Conservation (phyloP, 352 stramenopile genomes). For the Pythium utonaiense region DNA sequence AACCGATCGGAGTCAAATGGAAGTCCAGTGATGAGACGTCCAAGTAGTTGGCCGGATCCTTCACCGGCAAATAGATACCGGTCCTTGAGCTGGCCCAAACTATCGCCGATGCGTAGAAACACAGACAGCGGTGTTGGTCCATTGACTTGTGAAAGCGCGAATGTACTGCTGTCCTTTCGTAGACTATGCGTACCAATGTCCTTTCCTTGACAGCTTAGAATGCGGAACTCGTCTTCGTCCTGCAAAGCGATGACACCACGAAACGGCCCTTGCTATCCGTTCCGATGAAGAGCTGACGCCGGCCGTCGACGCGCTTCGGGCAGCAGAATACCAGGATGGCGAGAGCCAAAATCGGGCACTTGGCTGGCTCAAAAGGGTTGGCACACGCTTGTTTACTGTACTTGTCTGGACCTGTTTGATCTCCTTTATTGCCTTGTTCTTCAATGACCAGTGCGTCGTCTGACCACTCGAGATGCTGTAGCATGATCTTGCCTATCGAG, state of each 20-base stretch:
- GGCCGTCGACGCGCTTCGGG: background rate
- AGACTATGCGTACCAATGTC: conserved; percentile 12
- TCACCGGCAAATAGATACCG: conserved; percentile 7
- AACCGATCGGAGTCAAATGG: conserved; percentile 9
- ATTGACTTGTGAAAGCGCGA: conserved; percentile 4
- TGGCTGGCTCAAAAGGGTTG: conserved; percentile 16
- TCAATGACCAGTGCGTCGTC: conserved; percentile 15
- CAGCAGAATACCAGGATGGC: conserved; percentile 10
- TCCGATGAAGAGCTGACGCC: conserved; percentile 13
- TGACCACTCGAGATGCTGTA: conserved; percentile 13
- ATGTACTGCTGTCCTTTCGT: conserved; percentile 12
- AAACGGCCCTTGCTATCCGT: conserved; percentile 8
- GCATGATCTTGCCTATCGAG: conserved; percentile 11
- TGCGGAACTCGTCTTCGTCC: background rate
- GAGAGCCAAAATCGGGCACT: conserved; percentile 12
- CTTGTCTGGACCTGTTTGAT: conserved; percentile 13
- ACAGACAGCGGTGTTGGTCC: conserved; percentile 11
- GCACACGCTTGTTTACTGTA: conserved; percentile 15
- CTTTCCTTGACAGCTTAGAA: background rate
- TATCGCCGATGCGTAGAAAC: conserved; percentile 13
- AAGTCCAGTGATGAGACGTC: conserved; percentile 9
- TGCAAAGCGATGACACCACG: background rate
- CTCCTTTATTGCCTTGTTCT: conserved; percentile 17
- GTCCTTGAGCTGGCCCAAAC: conserved; percentile 13
- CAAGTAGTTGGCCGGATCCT: conserved; percentile 15